phyloP scores from a whole-genome alignment of 208 protist genomes.

The Angomonas ambiguus region DNA sequence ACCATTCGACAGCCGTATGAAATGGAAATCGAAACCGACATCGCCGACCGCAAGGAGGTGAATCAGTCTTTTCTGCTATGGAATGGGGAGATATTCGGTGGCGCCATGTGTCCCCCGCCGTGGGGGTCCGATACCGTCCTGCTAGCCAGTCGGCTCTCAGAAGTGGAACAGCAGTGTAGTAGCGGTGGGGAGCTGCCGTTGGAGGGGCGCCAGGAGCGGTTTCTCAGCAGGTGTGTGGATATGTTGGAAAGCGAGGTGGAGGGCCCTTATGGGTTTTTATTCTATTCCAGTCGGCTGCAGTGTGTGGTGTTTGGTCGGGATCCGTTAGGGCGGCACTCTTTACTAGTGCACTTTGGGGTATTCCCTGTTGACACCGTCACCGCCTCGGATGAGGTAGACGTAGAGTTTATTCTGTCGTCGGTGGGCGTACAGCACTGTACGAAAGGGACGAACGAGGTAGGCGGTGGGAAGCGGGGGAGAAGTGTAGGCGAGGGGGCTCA shows the following conservation, averaged over 20 bases:
- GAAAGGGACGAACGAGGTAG: background rate
- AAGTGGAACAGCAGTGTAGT: slow-evolving; percentile 35
- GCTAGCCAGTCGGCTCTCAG: slow-evolving; percentile 48
- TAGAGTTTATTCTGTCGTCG: slow-evolving; percentile 72
- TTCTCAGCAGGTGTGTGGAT: slow-evolving; percentile 48
- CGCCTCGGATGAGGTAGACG: slow-evolving; percentile 5
- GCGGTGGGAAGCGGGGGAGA: background rate
- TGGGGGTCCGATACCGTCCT: slow-evolving; percentile 71
- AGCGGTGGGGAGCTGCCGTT: background rate
- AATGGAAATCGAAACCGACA: slow-evolving; percentile 37
- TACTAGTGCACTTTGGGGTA: slow-evolving; percentile 32
- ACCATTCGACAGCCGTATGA: slow-evolving; percentile 68
- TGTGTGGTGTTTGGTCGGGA: slow-evolving; percentile 86
- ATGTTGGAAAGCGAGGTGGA: slow-evolving; percentile 64
- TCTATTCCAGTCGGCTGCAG: slow-evolving; percentile 52
- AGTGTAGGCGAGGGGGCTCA: background rate
- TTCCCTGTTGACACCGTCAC: background rate
- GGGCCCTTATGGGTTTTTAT: slow-evolving; percentile 85
- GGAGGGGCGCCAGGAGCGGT: slow-evolving; percentile 19
- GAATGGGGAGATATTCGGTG: slow-evolving; percentile 88
- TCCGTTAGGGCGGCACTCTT: slow-evolving; percentile 78
- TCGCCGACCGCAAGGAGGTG: slow-evolving; percentile 23
- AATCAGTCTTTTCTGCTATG: slow-evolving; percentile 61
- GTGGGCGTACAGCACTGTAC: slow-evolving; percentile 51
- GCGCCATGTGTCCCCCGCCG: slow-evolving; percentile 47